Evolutionary conservation across 2,329 filamentous ascomycete species (phyloP), one percentile per base, ranked within the genome.

Genomic region (Scedosporium boydii): DNA sequence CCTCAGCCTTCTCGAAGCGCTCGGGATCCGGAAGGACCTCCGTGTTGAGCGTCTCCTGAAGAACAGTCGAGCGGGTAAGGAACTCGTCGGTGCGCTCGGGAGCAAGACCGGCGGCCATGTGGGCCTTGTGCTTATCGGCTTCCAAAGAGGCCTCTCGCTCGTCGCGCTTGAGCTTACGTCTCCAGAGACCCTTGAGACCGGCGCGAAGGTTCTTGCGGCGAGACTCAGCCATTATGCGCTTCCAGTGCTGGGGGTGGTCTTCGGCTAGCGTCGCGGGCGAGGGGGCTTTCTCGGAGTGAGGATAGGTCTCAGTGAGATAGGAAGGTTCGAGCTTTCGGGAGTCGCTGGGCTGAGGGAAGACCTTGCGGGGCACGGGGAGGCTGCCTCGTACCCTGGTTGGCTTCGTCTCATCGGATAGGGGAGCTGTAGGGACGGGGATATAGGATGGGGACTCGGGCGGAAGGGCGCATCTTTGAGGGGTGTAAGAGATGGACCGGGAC

Each of bases 391-490:
- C 73, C 9, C 75, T 74, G 1, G 74, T 70, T 2, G 70, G 75
- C 64, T 73, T 76, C 14, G 72, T 72, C 67, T 83, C 78, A 38
- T 84, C 81, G 59, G 87, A 85, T 73, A 96, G 91, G n/a, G 86
- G 82, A 58, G 89, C 83, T 67, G 82, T 81, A 58, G 93, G 93
- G 62, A 97, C 80, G 67, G 91, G 86, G 76, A 98, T 89, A 79
- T 89, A 98, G 66, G 84, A 83, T 57, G 95, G 93, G 42, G 92
- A 96, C 73, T 97, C 90, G 58, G 95, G 93, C 18, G 88, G 88
- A 66, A 93, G 23, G 38, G 44, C 12, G 58, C 9, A 53, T 27
- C 10, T n/a, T 18, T 62, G 38, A 29, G 56, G 9, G 21, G 56
- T 62, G 55, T 27, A 51, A 9, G 70, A 71, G 63, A 69, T 68